Percentiles rank a stretch among this genome's conserved stretches.
Conservation (phyloP, 176 grass and related monocot genomes). For the Musa beccarii region DNA sequence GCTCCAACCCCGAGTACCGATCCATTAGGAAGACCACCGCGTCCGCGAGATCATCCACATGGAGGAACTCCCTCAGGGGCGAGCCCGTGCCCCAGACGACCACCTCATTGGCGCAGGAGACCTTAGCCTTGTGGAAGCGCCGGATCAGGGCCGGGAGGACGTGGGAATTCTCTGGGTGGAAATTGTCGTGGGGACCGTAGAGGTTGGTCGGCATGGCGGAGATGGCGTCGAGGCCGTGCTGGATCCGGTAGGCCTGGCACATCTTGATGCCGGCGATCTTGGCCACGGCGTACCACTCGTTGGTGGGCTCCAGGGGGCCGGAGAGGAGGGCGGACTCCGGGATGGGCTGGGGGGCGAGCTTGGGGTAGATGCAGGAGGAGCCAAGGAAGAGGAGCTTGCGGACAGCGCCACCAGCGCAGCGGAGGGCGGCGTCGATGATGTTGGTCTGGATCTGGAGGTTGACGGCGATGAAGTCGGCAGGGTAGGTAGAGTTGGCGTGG, state of each 20-base stretch:
- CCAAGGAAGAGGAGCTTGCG: conserved; percentile 79
- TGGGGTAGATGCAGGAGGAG: conserved; percentile 87
- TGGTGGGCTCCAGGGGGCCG: conserved; percentile 81
- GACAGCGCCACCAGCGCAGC: conserved; percentile 41
- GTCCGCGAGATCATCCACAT: conserved; percentile 65
- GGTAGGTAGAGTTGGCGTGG: conserved; percentile 69
- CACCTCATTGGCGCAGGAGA: conserved; percentile 27
- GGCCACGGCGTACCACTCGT: conserved; percentile 73
- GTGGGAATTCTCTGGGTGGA: conserved; percentile 54
- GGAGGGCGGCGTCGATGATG: conserved; percentile 57
- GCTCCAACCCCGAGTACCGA: conserved; percentile 47
- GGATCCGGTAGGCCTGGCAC: conserved; percentile 76
- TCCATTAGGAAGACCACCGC: conserved; percentile 64
- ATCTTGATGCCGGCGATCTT: conserved; percentile 88
- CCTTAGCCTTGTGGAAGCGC: conserved; percentile 66
- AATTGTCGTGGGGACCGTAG: conserved; percentile 70
- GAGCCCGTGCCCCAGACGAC: conserved; percentile 62
- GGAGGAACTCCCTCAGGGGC: conserved; percentile 52
- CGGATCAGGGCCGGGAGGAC: conserved; percentile 67
- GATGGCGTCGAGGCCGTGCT: conserved; percentile 65
- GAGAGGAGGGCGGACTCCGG: conserved; percentile 46
- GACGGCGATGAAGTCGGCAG: conserved; percentile 60
- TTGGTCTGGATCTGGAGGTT: conserved; percentile 94
- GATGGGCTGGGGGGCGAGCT: conserved; percentile 76
- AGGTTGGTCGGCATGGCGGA: conserved; percentile 84